A percentile compares a stretch with the other conserved stretches of the same genome.
These are phyloP conservation scores for Picea abies DNA, from an alignment of 83 land plant species.

Conservation along the genomic window DNA sequence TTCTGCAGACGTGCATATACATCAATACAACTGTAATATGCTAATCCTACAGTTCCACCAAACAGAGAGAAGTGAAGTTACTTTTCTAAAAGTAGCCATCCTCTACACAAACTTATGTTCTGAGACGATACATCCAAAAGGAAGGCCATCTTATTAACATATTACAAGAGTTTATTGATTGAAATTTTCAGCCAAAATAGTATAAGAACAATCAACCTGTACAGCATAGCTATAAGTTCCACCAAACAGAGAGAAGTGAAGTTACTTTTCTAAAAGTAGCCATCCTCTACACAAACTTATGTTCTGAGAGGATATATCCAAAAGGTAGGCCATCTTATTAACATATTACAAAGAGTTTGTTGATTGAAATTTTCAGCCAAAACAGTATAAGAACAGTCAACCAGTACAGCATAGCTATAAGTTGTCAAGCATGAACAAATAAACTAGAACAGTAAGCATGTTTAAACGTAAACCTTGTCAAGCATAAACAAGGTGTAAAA, in stretches of 20 bases:
- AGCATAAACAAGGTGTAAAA: no score
- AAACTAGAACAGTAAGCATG: no score
- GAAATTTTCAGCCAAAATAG: neutral
- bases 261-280: neutral
- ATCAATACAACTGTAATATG: neutral
- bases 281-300: neutral
- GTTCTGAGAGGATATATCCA: neutral
- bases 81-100: neutral
- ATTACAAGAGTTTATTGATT: neutral
- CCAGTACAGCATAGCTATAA: no score
- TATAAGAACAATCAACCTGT: no score
- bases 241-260: neutral
- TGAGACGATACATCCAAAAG: neutral
- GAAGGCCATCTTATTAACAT: neutral
- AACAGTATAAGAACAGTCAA: neutral
- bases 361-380: neutral
- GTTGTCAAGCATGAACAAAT: no score
- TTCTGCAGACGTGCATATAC: neutral
- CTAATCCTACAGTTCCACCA: neutral
- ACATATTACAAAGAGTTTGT: neutral
- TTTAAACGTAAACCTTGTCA: no score
- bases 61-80: neutral
- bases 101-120: neutral
- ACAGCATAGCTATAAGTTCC: no score
- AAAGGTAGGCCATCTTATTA: neutral